Base-by-base conservation (phyloP, 805 yeast species). In the Barnettozyma salicaria region DNA sequence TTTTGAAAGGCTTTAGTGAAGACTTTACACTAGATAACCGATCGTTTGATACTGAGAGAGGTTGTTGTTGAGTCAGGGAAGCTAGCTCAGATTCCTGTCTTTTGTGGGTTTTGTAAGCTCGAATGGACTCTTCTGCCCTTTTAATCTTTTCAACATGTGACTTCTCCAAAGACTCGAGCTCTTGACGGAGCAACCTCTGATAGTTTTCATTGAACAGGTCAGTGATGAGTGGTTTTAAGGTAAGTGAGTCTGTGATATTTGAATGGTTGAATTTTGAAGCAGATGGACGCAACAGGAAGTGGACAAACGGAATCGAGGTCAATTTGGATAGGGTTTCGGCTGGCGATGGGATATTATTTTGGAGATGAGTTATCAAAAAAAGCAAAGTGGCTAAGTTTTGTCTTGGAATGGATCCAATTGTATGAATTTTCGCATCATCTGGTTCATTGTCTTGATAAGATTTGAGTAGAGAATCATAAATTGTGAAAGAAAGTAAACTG, bases 401-500 rank as follows among this genome's bases (percentile, higher is more conserved):
- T 42, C 61, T 48, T 24, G 63, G 61, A 6, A 55, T 51, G 2
- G 52, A 37, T 1, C 53, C 51, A 6, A 56, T 34, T 1, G 47
- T 36, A 14, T 40, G 42, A 1, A 50, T 21, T 12, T 40, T 40
- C 3, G 28, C 16, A 2, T 42, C 50, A 6, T 21, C 21, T 5
- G 42, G 29, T 13, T 37, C 41, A 3, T 33, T 35, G 1, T 16
- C 30, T 1, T 37, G 37, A 33, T 52, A 53, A 2, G 37, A 22
- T 7, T 25, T 39, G 14, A 43, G 33, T 11, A 58, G 28, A 2
- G 53, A 36, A 12, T 58, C 62, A 39, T 50, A 56, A 4, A 52
- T 41, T 1, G 50, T 45, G 39, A 58, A 56, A 1, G 78, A 72
- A 4, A 74, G 60, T 19, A 78, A 53, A 19, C 81, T 69, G 45